A percentile compares a stretch with the other conserved stretches of the same genome.
These are phyloP conservation scores for Tephrocybe rancida DNA, from an alignment of 768 basidiomycete genomes.

Conservation along the genomic window DNA sequence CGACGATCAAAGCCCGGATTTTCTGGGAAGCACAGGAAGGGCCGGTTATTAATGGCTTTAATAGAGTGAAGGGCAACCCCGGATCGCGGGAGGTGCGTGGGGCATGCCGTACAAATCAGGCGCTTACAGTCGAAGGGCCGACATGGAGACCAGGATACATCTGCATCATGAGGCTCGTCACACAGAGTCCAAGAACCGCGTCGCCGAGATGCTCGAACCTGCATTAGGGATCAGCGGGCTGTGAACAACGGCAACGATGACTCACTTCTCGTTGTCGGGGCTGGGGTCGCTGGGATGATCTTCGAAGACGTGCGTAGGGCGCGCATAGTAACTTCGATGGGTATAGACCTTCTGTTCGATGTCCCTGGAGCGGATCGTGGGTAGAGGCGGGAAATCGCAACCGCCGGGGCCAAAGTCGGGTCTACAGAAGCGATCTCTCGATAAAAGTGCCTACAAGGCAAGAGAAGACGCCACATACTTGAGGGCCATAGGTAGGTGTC, in stretches of 20 bases:
- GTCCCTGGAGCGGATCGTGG: slow-evolving; percentile 47
- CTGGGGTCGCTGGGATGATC: slow-evolving; percentile 71
- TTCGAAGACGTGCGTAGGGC: slow-evolving; percentile 78
- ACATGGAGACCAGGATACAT: slow-evolving; percentile 72
- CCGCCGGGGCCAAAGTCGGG: slow-evolving; percentile 45
- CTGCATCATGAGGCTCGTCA: slow-evolving; percentile 65
- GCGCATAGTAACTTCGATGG: slow-evolving; percentile 69
- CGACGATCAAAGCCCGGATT: slow-evolving; percentile 76
- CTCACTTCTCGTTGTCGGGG: slow-evolving; percentile 82
- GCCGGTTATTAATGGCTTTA: slow-evolving; percentile 1
- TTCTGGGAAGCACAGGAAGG: slow-evolving; percentile 53
- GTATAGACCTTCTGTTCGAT: slow-evolving; percentile 68
- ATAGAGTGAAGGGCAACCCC: slow-evolving; percentile 1
- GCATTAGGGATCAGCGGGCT: background rate
- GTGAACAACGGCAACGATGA: background rate
- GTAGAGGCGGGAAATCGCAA: slow-evolving; percentile 59
- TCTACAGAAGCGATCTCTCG: slow-evolving; percentile 22
- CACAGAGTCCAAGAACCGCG: slow-evolving; percentile 65
- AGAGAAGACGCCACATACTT: slow-evolving; percentile 10
- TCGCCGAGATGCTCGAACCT: slow-evolving; percentile 83
- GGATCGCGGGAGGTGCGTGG: slow-evolving; percentile 8
- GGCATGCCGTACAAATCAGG: slow-evolving; percentile 12
- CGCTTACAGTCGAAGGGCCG: slow-evolving; percentile 73
- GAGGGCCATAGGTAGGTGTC: slow-evolving; percentile 14
- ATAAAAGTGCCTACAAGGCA: background rate